phyloP scores from a whole-genome alignment of 73 alveolate species.

The Paramecium octaurelia region DNA sequence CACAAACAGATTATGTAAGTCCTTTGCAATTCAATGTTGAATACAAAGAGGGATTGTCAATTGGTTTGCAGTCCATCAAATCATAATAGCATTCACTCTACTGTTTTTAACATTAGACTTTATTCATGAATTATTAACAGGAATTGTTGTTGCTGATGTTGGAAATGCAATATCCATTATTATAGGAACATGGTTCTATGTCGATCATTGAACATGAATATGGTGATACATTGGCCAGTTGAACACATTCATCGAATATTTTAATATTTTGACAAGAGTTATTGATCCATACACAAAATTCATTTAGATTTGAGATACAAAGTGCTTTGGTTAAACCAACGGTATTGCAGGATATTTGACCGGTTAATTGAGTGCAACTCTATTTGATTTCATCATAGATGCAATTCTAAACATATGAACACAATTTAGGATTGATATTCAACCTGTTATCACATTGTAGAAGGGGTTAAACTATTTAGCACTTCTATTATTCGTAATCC shows the following conservation, averaged over 20 bases:
- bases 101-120: not conserved
- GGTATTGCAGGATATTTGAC: not conserved
- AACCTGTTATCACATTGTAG: not conserved
- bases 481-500: not conserved
- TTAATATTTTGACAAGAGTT: not conserved
- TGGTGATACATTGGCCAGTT: not conserved
- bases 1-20: not conserved
- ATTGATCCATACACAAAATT: not conserved
- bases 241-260: not conserved
- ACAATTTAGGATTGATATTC: not conserved
- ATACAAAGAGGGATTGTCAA: not conserved
- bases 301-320: not conserved
- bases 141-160: not conserved
- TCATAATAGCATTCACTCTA: not conserved
- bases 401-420: not conserved
- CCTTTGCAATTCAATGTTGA: not conserved
- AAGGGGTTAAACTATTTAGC: not conserved
- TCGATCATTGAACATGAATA: not conserved
- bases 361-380: not conserved
- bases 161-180: not conserved
- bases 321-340: not conserved
- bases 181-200: not conserved
- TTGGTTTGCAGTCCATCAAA: not conserved
- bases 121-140: not conserved
- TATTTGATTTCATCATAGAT: not conserved